Evolutionary conservation across 2,329 filamentous ascomycete species (phyloP).

Genomic region (Aspergillus hortae): DNA sequence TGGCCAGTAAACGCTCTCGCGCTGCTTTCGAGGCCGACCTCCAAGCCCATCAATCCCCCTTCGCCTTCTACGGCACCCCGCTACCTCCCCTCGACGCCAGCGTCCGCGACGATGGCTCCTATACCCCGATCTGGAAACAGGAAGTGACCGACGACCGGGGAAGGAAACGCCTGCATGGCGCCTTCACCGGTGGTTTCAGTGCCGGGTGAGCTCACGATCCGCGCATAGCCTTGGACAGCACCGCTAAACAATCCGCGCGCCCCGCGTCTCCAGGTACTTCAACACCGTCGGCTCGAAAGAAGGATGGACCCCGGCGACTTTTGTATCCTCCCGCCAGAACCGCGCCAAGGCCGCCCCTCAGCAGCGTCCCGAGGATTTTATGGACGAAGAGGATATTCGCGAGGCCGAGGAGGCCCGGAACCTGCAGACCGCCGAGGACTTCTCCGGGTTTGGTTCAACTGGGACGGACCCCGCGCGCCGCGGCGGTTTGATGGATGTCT

Average conservation of each 20-base stretch:
- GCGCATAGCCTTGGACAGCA: constrained; percentile 25
- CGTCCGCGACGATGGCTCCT: constrained; percentile 82
- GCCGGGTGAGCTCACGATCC: constrained; percentile 67
- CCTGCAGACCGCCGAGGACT: constrained; percentile 69
- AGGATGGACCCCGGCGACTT: constrained; percentile 90
- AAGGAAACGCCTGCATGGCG: constrained; percentile 85
- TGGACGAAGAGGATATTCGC: constrained; percentile 94
- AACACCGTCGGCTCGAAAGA: constrained; percentile 98
- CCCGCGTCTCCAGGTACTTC: constrained; percentile 67
- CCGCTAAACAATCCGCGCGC: constrained; percentile 24
- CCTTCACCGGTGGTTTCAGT: constrained; percentile 94
- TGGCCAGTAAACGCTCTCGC: constrained; percentile 78
- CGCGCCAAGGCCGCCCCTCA: constrained; percentile 66
- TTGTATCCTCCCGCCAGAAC: constrained; percentile 82
- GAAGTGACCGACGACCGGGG: constrained; percentile 92
- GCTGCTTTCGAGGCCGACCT: constrained; percentile 73
- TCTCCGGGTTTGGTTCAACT: constrained; percentile 71
- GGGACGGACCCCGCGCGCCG: constrained; percentile 51
- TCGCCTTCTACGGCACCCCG: constrained; percentile 77
- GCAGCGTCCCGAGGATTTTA: constrained; percentile 82
- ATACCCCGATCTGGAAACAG: constrained; percentile 96
- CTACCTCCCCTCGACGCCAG: constrained; percentile 74
- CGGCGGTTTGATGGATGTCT: constrained; percentile 65
- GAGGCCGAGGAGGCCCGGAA: constrained; percentile 76
- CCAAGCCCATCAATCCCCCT: constrained; percentile 65